Evolutionary conservation across 495 filamentous ascomycete species (phyloP).

Genomic region (Cercophora samala): DNA sequence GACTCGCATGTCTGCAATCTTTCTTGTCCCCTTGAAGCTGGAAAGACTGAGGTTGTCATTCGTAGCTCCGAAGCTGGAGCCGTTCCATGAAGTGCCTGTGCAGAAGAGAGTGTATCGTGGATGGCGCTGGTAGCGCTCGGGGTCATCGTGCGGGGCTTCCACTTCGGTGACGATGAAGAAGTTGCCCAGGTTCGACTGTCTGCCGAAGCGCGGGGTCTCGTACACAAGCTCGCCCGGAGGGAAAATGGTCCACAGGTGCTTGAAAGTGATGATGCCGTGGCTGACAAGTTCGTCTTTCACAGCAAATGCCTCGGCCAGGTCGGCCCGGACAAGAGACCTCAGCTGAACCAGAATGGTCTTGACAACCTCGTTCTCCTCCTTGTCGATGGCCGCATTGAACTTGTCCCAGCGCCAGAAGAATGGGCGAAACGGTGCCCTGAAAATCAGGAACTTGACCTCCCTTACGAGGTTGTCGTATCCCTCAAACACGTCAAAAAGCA

Average conservation of each 20-base stretch:
- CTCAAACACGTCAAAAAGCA: conserved; percentile 53
- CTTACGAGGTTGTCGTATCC: conserved; percentile 61
- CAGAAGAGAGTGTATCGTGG: not conserved
- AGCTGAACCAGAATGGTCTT: conserved; percentile 23
- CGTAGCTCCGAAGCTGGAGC: not conserved
- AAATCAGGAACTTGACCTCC: conserved; percentile 43
- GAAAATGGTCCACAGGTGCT: conserved; percentile 35
- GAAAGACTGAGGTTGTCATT: not conserved
- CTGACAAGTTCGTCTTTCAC: conserved; percentile 21
- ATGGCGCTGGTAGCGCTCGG: conserved; percentile 23
- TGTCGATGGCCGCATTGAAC: conserved; percentile 23
- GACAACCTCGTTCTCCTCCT: conserved; percentile 18
- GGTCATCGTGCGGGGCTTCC: conserved; percentile 44
- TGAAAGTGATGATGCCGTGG: conserved; percentile 26
- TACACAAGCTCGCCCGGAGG: conserved; percentile 29
- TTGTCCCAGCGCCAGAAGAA: conserved; percentile 29
- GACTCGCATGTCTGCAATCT: not conserved
- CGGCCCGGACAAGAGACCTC: conserved; percentile 22
- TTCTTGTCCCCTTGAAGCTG: not conserved
- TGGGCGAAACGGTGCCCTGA: conserved; percentile 25
- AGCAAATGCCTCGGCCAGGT: conserved; percentile 26
- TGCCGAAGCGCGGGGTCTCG: conserved; percentile 32
- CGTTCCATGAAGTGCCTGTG: not conserved
- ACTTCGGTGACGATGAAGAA: conserved; percentile 53
- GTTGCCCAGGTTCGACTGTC: conserved; percentile 53